Percentiles rank a stretch among this genome's conserved stretches.
phyloP scores from a whole-genome alignment of 2,329 filamentous ascomycete species.

The Diaporthe australafricana region DNA sequence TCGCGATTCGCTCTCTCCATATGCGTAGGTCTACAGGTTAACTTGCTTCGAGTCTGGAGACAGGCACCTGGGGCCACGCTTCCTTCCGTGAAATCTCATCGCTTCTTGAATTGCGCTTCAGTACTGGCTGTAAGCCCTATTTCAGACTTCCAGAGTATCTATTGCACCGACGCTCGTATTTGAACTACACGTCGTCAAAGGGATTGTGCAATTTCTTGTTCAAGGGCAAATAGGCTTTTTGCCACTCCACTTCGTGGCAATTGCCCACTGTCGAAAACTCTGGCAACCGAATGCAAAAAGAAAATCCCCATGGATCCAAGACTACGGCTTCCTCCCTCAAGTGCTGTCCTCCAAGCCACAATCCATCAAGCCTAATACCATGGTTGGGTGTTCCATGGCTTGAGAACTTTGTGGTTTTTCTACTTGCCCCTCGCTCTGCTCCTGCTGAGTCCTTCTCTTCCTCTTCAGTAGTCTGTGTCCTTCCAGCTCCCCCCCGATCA shows the following conservation, averaged over 20 bases:
- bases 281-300: neutral
- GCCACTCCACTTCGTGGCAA: neutral
- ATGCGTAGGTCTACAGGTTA: neutral
- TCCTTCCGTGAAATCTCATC: too few relatives aligned
- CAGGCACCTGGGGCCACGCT: too few relatives aligned
- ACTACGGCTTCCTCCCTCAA: neutral
- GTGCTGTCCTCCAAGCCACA: too few relatives aligned
- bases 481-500: neutral
- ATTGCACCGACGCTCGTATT: too few relatives aligned
- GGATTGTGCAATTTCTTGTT: too few relatives aligned
- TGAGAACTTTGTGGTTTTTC: neutral
- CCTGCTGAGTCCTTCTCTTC: neutral
- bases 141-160: too few relatives aligned
- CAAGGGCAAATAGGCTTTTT: too few relatives aligned
- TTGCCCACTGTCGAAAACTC: neutral
- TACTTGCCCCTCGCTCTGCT: neutral
- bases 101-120: too few relatives aligned
- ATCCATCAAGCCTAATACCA: too few relatives aligned
- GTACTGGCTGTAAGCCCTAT: too few relatives aligned
- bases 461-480: neutral
- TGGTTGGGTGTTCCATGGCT: too few relatives aligned
- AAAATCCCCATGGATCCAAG: neutral
- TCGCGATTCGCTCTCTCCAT: neutral
- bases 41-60: neutral
- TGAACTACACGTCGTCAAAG: too few relatives aligned